Evolutionary conservation across 345 rosid species (phyloP).

Genomic region (Citrus inodora): DNA sequence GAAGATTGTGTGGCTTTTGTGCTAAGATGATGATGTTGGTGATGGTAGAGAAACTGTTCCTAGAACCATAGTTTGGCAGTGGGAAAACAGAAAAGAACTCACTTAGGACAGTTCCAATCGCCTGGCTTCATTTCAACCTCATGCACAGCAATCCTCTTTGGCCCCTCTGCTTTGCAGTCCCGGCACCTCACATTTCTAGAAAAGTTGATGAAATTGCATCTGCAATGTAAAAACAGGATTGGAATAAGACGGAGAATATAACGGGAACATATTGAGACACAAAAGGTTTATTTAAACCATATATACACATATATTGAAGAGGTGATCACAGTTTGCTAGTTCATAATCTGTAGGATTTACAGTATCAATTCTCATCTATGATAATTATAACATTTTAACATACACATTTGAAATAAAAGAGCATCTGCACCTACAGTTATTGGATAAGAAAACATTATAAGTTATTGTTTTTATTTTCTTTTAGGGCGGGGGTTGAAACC

Average conservation of each 20-base stretch:
- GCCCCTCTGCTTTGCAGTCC: slow-evolving; percentile 66
- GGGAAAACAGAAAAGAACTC: slow-evolving; percentile 15
- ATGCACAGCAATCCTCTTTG: slow-evolving; percentile 31
- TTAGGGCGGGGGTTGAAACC: not conserved
- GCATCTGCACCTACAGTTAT: not conserved
- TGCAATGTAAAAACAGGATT: slow-evolving; percentile 23
- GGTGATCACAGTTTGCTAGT: not conserved
- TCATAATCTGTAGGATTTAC: not conserved
- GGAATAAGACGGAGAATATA: slow-evolving; percentile 3
- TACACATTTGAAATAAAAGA: not conserved
- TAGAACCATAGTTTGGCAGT: not conserved
- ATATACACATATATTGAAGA: not conserved
- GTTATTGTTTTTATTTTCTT: no score
- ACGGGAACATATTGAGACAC: not conserved
- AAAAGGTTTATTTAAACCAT: not conserved
- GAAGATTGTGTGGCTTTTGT: not conserved
- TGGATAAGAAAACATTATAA: not conserved
- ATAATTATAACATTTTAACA: not conserved
- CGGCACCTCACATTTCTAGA: slow-evolving; percentile 56
- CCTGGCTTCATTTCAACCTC: slow-evolving; percentile 67
- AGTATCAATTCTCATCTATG: not conserved
- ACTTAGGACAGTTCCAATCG: slow-evolving; percentile 80
- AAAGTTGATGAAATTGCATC: slow-evolving; percentile 69
- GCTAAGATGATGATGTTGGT: slow-evolving; percentile 1
- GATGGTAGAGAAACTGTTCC: not conserved